Base-by-base conservation (phyloP, 345 rosid species). In the Citrus cavaleriei region DNA sequence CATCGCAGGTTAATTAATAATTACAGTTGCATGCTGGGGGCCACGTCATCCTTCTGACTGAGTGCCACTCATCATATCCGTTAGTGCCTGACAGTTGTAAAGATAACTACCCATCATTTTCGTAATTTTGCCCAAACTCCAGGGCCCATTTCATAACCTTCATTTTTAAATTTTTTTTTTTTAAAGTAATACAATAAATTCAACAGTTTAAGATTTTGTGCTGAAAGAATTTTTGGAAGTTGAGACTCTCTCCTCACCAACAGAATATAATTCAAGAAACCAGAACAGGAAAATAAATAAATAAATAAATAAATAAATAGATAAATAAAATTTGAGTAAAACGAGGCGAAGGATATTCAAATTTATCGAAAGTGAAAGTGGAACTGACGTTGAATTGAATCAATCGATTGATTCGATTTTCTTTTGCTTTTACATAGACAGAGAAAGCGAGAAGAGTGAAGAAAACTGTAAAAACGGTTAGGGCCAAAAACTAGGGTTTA, bases 401-500 rank as follows among this genome's bases (percentile, higher is more conserved):
- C 38, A 28, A 13, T 54, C 34, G 24, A 65, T 51, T 46, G 19
- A 10, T n/a, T 54, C 14, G 27, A 9, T 24, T 59, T 59, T 59
- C 27, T n/a, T 8, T 65, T 37, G 24, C 51, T 24, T 66, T 25
- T 38, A 65, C 62, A 13, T 46, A 13, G 51, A 3, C 51, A 46
- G 51, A 13, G 51, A 46, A 46, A 46, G 18, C 18, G 51, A 3
- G 51, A 13, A 13, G 51, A 46, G 61, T 64, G 49, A 64, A 30
- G 40, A 25, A 75, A 75, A 67, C 46, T 65, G 59, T 30, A 30
- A 25, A 58, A 58, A 42, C 40, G 27, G 59, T 76, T 67, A 72
- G 80, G 78, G 77, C 58, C 51, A 12, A 76, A 82, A 77, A 73
- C 64, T 64, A 35, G 77, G 77, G 81, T 77, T 61, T 67, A 51